Percentiles rank a stretch among this genome's conserved stretches.
These are phyloP conservation scores for Coccomyxa sp. DNA, from an alignment of 139 green algal species.

Conservation along the genomic window DNA sequence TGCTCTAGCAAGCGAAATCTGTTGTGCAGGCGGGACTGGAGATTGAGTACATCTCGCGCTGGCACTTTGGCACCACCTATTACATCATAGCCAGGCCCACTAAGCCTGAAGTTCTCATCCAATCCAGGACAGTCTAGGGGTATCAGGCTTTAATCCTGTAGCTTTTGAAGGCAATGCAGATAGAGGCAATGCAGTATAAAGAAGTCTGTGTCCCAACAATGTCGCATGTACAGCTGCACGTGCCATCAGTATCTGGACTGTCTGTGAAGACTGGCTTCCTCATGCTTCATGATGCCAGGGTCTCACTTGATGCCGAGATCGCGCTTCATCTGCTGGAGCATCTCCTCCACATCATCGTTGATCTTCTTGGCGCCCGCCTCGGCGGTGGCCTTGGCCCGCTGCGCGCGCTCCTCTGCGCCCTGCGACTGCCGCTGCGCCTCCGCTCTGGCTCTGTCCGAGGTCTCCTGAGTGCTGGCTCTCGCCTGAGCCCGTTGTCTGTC, in stretches of 20 bases:
- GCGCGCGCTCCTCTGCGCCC: background rate
- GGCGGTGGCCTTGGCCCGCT: background rate
- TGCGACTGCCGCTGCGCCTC: background rate
- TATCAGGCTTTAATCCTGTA: too few relatives aligned
- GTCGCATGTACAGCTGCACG: too few relatives aligned
- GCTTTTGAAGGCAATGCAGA: too few relatives aligned
- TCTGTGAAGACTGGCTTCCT: too few relatives aligned
- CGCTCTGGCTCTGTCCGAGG: background rate
- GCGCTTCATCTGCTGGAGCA: slow-evolving; percentile 42
- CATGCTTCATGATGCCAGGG: background rate
- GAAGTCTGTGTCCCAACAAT: too few relatives aligned
- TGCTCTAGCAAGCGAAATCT: background rate
- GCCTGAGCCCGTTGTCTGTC: background rate
- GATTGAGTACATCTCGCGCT: slow-evolving; percentile 42
- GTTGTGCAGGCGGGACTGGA: slow-evolving; percentile 47
- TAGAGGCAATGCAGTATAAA: too few relatives aligned
- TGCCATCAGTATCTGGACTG: too few relatives aligned
- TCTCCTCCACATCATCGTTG: slow-evolving; percentile 37
- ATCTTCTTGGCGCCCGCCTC: background rate
- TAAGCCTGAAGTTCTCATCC: too few relatives aligned
- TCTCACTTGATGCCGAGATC: slow-evolving; percentile 33
- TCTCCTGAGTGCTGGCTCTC: background rate
- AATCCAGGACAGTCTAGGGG: too few relatives aligned
- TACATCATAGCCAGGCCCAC: slow-evolving; percentile 39
- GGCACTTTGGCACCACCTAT: slow-evolving; percentile 77